Percentiles rank a stretch among this genome's conserved stretches.
Evolutionary conservation across 164 flowering plant genomes (phyloP).

Genomic region (Euptelea pleiosperma): DNA sequence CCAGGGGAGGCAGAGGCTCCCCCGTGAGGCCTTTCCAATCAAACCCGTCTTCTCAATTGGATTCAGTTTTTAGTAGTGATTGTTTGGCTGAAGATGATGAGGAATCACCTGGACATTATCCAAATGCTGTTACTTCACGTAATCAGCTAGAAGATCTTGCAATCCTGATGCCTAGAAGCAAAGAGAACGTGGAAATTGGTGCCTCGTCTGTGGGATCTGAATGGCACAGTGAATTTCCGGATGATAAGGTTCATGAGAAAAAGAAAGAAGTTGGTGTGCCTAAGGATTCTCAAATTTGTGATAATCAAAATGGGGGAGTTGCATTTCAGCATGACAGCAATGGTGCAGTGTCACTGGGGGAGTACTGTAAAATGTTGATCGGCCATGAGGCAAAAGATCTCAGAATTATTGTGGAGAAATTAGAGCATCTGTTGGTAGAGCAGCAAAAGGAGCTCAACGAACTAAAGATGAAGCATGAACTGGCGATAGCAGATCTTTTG

Average conservation of each 20-base stretch:
- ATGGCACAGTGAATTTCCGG: neutral
- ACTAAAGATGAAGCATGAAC: conserved; percentile 53
- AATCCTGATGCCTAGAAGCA: neutral
- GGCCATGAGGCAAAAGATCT: conserved; percentile 28
- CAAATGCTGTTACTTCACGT: conserved; percentile 13
- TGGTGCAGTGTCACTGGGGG: conserved; percentile 3
- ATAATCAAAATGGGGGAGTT: conserved; percentile 10
- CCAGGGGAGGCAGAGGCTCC: conserved; percentile 46
- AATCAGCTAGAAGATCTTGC: conserved; percentile 15
- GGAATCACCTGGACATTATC: conserved; percentile 16
- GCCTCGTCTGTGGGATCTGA: conserved; percentile 4
- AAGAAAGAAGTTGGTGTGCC: neutral
- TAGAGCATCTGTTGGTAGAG: conserved; percentile 44
- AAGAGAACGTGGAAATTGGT: neutral
- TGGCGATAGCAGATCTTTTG: conserved; percentile 41
- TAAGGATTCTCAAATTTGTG: neutral
- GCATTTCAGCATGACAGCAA: neutral
- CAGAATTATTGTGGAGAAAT: conserved; percentile 36
- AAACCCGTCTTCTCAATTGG: conserved; percentile 28
- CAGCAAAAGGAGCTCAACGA: conserved; percentile 69
- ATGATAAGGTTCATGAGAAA: neutral
- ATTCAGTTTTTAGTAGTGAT: conserved; percentile 5
- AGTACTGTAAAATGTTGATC: conserved; percentile 1
- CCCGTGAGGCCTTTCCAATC: conserved; percentile 38
- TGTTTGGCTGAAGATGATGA: conserved; percentile 22